These are phyloP conservation scores for Glycyrrhiza uralensis DNA, from an alignment of 306 rosid species.

Conservation along the genomic window DNA sequence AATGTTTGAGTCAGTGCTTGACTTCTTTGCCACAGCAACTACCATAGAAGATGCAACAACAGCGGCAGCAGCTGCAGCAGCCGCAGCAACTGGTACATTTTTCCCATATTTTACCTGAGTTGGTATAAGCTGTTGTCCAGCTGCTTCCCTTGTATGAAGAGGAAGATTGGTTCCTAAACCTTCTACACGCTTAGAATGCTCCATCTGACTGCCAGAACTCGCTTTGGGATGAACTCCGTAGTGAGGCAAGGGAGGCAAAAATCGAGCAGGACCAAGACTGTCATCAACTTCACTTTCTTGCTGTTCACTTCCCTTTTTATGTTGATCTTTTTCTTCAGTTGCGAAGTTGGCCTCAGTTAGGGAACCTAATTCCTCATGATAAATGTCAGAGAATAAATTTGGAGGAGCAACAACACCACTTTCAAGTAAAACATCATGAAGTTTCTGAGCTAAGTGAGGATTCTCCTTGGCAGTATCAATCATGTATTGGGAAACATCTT, in stretches of 20 bases:
- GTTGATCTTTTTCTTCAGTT: conserved; percentile 43
- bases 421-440: conserved; percentile 88
- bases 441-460: conserved; percentile 87
- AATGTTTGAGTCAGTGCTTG: conserved; percentile 56
- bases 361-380: conserved; percentile 53
- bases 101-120: conserved; percentile 54
- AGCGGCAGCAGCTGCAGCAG: conserved; percentile 88
- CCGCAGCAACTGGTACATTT: conserved; percentile 86
- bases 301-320: conserved; percentile 33
- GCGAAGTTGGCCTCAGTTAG: conserved; percentile 37
- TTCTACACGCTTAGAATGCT: conserved; percentile 54
- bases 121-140: conserved; percentile 34
- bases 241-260: conserved; percentile 67
- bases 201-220: conserved; percentile 49
- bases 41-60: conserved; percentile 97
- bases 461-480: conserved; percentile 96
- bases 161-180: conserved; percentile 52
- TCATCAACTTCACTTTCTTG: conserved; percentile 40
- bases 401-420: conserved; percentile 96
- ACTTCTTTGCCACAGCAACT: conserved; percentile 74
- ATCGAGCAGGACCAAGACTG: conserved; percentile 33
- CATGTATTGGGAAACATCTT: conserved; percentile 93
- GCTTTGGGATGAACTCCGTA: conserved; percentile 47
- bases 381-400: conserved; percentile 75
- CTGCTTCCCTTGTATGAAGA: conserved; percentile 44